Evolutionary conservation across 2,329 filamentous ascomycete genomes (phyloP).

Genomic region (Arthrobotrys musiformis): DNA sequence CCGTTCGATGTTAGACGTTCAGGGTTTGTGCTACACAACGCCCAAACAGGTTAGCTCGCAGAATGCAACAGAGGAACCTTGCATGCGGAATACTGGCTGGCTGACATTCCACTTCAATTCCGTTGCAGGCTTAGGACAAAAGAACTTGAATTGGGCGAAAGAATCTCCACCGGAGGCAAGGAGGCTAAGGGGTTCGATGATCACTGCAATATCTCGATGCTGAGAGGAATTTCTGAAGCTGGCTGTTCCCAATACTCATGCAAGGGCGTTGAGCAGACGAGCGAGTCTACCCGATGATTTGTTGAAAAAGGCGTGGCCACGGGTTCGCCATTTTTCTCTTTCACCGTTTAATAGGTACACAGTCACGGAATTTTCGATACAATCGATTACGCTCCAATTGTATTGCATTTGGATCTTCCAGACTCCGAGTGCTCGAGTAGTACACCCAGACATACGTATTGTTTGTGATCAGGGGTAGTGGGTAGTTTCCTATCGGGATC

Average conservation of each 20-base stretch:
- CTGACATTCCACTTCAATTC: slow-evolving; percentile 49
- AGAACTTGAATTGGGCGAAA: slow-evolving; percentile 24
- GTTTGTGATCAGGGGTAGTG: background rate
- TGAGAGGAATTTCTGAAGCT: slow-evolving; percentile 48
- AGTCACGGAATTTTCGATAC: background rate
- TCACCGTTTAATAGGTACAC: background rate
- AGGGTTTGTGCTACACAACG: background rate
- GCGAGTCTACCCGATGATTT: background rate
- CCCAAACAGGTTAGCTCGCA: slow-evolving; percentile 5
- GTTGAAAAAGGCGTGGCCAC: slow-evolving; percentile 20
- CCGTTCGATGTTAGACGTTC: slow-evolving; percentile 12
- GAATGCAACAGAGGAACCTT: slow-evolving; percentile 50
- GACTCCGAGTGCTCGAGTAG: background rate
- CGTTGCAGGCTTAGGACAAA: slow-evolving; percentile 40
- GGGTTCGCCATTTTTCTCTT: slow-evolving; percentile 5
- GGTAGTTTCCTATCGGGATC: background rate
- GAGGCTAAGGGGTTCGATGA: slow-evolving; percentile 46
- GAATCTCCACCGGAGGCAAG: slow-evolving; percentile 52
- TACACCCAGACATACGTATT: too few relatives aligned
- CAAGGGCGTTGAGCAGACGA: slow-evolving; percentile 15
- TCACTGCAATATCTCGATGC: slow-evolving; percentile 29
- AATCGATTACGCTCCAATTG: background rate
- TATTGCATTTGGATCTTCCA: background rate
- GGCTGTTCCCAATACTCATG: slow-evolving; percentile 1
- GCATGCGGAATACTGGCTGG: slow-evolving; percentile 47